These are phyloP conservation scores for Paraconiothyrium brasiliense DNA, from an alignment of 2,329 filamentous ascomycete species.

Conservation along the genomic window DNA sequence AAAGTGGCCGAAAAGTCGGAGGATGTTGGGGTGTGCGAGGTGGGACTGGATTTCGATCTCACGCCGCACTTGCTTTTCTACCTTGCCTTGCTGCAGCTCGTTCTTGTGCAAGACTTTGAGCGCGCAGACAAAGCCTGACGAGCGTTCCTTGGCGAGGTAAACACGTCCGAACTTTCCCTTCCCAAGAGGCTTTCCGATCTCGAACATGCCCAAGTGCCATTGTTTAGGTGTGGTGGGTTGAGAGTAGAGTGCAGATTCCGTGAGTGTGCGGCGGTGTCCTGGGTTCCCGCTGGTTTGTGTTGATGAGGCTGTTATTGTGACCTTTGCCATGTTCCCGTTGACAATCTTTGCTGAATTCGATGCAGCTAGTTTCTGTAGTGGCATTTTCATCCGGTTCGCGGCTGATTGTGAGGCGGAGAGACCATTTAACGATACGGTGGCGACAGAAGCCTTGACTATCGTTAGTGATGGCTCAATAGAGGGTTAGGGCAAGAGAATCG, in stretches of 20 bases:
- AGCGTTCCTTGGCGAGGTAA: slow-evolving; percentile 82
- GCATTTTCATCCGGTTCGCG: slow-evolving; percentile 73
- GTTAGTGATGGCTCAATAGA: slow-evolving; percentile 30
- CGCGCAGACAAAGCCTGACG: slow-evolving; percentile 82
- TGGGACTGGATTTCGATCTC: slow-evolving; percentile 93
- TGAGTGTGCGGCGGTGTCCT: slow-evolving; percentile 50
- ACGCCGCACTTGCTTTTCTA: slow-evolving; percentile 86
- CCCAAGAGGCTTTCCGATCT: slow-evolving; percentile 85
- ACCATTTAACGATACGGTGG: slow-evolving; percentile 59
- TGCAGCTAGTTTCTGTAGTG: slow-evolving; percentile 84
- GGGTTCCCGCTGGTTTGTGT: slow-evolving; percentile 34
- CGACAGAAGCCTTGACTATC: slow-evolving; percentile 55
- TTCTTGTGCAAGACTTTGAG: slow-evolving; percentile 88
- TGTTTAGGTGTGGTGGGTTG: slow-evolving; percentile 56
- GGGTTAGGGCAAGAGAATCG: slow-evolving; percentile 1
- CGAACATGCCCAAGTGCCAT: slow-evolving; percentile 93
- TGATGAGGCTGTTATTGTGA: slow-evolving; percentile 67
- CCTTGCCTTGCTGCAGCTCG: slow-evolving; percentile 79
- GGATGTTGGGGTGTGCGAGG: slow-evolving; percentile 84
- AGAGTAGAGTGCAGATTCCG: slow-evolving; percentile 59
- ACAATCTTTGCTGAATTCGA: slow-evolving; percentile 68
- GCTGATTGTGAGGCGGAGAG: slow-evolving; percentile 54
- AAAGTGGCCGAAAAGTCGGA: slow-evolving; percentile 86
- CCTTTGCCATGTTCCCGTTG: slow-evolving; percentile 63
- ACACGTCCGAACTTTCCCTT: slow-evolving; percentile 90